These are phyloP conservation scores for Colletotrichum simmondsii DNA, from an alignment of 2,329 filamentous ascomycete species.

Conservation along the genomic window DNA sequence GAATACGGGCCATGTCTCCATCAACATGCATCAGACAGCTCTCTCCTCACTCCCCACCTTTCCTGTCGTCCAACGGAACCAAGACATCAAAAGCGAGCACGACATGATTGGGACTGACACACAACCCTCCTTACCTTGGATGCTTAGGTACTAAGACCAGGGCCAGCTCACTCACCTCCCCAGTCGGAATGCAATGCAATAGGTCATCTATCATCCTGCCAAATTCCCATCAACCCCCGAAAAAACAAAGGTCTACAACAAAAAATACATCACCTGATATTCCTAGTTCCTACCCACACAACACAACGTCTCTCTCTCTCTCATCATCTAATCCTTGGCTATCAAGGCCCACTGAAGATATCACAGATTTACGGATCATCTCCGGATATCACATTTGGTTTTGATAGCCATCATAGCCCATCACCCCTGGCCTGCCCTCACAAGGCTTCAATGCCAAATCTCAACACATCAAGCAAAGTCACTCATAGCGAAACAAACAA, in stretches of 20 bases:
- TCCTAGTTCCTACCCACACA: neutral
- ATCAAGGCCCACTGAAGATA: neutral
- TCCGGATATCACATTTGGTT: neutral
- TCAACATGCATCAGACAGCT: neutral
- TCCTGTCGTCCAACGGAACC: neutral
- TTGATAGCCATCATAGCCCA: neutral
- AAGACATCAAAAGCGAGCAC: neutral
- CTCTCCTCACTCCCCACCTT: neutral
- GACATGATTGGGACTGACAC: neutral
- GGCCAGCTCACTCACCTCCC: neutral
- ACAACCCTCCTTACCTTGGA: too few species aligned
- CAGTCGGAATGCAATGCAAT: slow-evolving; percentile 15
- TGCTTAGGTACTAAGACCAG: too few species aligned
- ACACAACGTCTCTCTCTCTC: neutral
- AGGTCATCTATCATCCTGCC: neutral
- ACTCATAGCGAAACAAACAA: neutral
- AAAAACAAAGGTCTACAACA: too few species aligned
- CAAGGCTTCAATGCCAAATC: neutral
- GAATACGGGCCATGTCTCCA: neutral
- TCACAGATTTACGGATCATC: neutral
- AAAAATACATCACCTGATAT: slow-evolving; percentile 4
- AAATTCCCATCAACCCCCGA: too few species aligned
- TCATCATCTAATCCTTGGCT: neutral
- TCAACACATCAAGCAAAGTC: neutral
- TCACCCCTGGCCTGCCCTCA: neutral